A percentile compares a stretch with the other conserved stretches of the same genome.
phyloP scores from a whole-genome alignment of 2,329 filamentous ascomycete genomes.

The Neofusicoccum laricinum region DNA sequence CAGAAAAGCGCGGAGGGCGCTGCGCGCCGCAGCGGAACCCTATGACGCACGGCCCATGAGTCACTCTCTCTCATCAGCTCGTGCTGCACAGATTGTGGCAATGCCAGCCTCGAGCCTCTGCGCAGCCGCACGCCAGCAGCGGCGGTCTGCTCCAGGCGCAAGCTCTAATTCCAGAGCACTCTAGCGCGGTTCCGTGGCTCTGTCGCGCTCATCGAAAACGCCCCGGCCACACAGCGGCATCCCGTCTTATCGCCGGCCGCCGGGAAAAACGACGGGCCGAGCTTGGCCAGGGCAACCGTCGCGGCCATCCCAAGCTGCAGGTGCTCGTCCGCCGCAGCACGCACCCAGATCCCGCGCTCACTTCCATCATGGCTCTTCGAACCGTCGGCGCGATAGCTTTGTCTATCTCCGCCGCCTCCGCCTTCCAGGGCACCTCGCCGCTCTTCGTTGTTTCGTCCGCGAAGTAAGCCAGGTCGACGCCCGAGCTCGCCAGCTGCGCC shows the following conservation, averaged over 20 bases:
- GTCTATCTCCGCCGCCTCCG: slow-evolving; percentile 54
- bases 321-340: slow-evolving; percentile 9
- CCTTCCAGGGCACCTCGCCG: slow-evolving; percentile 83
- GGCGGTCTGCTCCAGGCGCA: not conserved
- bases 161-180: not conserved
- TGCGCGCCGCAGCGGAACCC: not conserved
- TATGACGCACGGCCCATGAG: slow-evolving; percentile 15
- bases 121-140: not conserved
- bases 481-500: slow-evolving; percentile 3
- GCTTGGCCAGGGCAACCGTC: slow-evolving; percentile 19
- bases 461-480: slow-evolving; percentile 49
- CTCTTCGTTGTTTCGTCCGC: slow-evolving; percentile 85
- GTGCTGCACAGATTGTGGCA: not conserved
- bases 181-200: not conserved
- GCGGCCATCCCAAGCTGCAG: slow-evolving; percentile 15
- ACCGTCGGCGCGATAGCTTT: slow-evolving; percentile 48
- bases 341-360: slow-evolving; percentile 20
- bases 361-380: slow-evolving; percentile 42
- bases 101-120: not conserved
- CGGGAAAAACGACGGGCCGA: slow-evolving; percentile 19
- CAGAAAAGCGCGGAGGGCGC: not conserved
- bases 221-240: not conserved
- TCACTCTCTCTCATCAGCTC: not conserved
- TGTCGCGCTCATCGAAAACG: not conserved
- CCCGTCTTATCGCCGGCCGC: slow-evolving; percentile 13